These are phyloP conservation scores for Phytopythium aichiense DNA, from an alignment of 352 stramenopile species.

Conservation along the genomic window DNA sequence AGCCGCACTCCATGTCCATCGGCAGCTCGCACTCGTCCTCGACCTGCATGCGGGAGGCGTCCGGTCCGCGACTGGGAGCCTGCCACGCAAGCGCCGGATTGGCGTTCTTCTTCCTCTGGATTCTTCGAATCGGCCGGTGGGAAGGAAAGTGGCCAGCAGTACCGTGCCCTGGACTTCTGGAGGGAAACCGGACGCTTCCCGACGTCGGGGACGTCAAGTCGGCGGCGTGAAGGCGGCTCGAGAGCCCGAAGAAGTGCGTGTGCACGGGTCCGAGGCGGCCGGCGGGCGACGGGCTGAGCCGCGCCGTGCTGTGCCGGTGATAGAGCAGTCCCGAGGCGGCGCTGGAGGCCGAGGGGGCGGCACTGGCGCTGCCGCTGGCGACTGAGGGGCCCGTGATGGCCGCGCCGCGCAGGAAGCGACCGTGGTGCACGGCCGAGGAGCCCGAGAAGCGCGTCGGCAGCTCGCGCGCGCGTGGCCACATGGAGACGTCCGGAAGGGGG, in stretches of 20 bases:
- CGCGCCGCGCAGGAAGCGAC: constrained; percentile 15
- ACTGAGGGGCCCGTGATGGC: not conserved
- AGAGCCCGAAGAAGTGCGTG: constrained; percentile 13
- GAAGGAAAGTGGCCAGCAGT: not conserved
- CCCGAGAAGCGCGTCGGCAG: constrained; percentile 23
- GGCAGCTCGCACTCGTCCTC: constrained; percentile 31
- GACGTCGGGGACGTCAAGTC: constrained; percentile 2
- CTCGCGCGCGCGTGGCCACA: constrained; percentile 29
- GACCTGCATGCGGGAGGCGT: not conserved
- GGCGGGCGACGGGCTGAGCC: constrained; percentile 5
- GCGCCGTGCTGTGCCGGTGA: constrained; percentile 26
- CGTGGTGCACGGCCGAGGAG: constrained; percentile 19
- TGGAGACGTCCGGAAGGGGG: constrained; percentile 7
- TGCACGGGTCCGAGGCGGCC: constrained; percentile 15
- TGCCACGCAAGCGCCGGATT: not conserved
- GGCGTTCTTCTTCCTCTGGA: not conserved
- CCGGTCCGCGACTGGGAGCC: not conserved
- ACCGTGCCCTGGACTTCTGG: constrained; percentile 4
- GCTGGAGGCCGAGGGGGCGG: constrained; percentile 14
- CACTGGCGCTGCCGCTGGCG: no score
- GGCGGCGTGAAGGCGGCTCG: constrained; percentile 6
- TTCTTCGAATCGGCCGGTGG: not conserved
- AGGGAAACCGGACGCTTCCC: constrained; percentile 1
- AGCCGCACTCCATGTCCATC: constrained; percentile 49
- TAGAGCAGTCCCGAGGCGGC: constrained; percentile 10